Evolutionary conservation across 225 moss, liverwort and hornwort genomes (phyloP).

Genomic region (Pleurozium schreberi): DNA sequence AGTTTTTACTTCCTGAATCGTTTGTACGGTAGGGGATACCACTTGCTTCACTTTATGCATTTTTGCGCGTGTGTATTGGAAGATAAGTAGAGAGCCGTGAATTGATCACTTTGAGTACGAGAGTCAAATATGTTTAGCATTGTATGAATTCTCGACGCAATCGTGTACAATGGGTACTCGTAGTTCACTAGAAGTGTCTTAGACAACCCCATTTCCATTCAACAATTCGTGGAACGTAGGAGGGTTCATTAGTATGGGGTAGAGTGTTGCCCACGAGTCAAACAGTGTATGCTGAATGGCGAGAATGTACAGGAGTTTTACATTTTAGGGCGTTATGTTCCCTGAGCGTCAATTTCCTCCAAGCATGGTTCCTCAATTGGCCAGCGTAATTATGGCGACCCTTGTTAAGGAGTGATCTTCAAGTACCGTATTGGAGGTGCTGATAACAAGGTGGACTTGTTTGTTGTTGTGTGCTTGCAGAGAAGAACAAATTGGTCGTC

Average conservation of each 20-base stretch:
- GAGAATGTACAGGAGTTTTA: not conserved
- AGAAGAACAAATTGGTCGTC: slow-evolving; percentile 46
- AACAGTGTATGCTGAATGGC: not conserved
- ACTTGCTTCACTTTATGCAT: not conserved
- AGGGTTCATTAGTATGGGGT: not conserved
- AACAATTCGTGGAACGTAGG: not conserved
- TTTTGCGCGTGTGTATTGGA: not conserved
- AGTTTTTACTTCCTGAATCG: not conserved
- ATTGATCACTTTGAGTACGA: not conserved
- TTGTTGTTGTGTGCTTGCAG: not conserved
- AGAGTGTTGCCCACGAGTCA: not conserved
- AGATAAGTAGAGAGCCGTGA: not conserved
- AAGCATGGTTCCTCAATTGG: not conserved
- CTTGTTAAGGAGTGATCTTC: not conserved
- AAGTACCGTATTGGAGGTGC: not conserved
- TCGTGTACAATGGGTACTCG: not conserved
- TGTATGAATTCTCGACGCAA: not conserved
- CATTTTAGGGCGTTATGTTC: not conserved
- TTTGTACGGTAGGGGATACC: not conserved
- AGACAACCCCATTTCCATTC: no score
- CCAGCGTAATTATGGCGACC: no score
- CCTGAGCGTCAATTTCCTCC: not conserved
- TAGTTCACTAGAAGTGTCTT: not conserved
- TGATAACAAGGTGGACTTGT: not conserved
- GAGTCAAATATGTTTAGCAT: not conserved